A percentile compares a stretch with the other conserved stretches of the same genome.
Conservation (phyloP, 1,139 yeast species). For the Pichia sp. region DNA sequence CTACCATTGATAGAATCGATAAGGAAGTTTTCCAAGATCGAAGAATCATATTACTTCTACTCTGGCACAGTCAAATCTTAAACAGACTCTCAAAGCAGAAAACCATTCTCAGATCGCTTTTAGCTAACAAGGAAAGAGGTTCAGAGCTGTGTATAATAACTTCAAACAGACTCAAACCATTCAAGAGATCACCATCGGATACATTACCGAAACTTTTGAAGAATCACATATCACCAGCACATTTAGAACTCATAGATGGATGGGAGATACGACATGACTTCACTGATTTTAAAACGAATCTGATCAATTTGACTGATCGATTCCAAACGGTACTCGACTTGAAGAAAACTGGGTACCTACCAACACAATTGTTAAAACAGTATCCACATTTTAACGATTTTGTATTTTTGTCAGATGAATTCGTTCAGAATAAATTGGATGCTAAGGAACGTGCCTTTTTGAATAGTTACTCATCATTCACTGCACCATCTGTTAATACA, state of each 20-base stretch:
- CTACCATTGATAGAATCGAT: slow-evolving; percentile 11
- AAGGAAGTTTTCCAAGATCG: slow-evolving; percentile 23
- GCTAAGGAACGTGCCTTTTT: slow-evolving; percentile 19
- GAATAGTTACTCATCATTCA: slow-evolving; percentile 24
- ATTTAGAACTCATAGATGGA: slow-evolving; percentile 25
- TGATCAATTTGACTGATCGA: slow-evolving; percentile 20
- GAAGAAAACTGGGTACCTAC: slow-evolving; percentile 18
- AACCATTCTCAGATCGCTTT: neutral
- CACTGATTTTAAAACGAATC: slow-evolving; percentile 20
- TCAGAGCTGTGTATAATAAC: slow-evolving; percentile 22
- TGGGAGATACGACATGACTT: slow-evolving; percentile 27
- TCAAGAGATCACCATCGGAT: slow-evolving; percentile 6
- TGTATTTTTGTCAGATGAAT: slow-evolving; percentile 15
- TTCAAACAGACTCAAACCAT: slow-evolving; percentile 19
- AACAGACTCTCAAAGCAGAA: slow-evolving; percentile 20
- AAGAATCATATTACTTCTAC: slow-evolving; percentile 19
- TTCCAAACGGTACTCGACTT: slow-evolving; percentile 20
- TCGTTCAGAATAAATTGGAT: slow-evolving; percentile 14
- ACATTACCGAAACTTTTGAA: slow-evolving; percentile 12
- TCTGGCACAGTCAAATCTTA: slow-evolving; percentile 25
- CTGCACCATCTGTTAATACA: slow-evolving; percentile 18
- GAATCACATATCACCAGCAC: slow-evolving; percentile 19
- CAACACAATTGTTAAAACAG: slow-evolving; percentile 10
- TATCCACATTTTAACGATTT: slow-evolving; percentile 19
- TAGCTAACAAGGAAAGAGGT: neutral